Percentiles rank a stretch among this genome's conserved stretches.
phyloP scores from a whole-genome alignment of 495 filamentous ascomycete genomes.

The Xylaria cubensis region DNA sequence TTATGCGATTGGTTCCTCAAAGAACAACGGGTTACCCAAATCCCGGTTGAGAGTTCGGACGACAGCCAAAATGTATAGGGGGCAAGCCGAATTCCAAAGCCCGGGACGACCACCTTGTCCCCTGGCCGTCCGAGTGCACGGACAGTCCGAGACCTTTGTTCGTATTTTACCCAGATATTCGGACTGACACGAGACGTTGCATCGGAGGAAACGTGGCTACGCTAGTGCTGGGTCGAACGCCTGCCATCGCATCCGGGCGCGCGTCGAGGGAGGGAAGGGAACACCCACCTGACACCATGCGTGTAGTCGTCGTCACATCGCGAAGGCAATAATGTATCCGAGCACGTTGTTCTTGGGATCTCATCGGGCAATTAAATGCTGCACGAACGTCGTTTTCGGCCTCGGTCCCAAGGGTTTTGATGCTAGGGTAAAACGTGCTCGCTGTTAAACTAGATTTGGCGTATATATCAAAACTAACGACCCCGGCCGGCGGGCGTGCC shows the following conservation, averaged over 20 bases:
- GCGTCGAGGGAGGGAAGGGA: not conserved
- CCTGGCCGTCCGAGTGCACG: not conserved
- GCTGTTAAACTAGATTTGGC: not conserved
- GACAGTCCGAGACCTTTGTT: not conserved
- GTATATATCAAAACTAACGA: not conserved
- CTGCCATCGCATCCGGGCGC: constrained; percentile 8
- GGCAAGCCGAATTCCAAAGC: not conserved
- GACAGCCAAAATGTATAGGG: not conserved
- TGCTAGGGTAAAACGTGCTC: not conserved
- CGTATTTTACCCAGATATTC: not conserved
- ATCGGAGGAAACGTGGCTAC: constrained; percentile 16
- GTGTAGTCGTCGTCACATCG: not conserved
- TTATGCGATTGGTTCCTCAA: constrained; percentile 18
- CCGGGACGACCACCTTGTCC: not conserved
- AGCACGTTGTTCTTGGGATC: not conserved
- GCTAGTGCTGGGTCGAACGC: not conserved
- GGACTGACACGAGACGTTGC: constrained; percentile 1
- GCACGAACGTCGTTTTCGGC: not conserved
- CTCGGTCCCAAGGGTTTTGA: not conserved
- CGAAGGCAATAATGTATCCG: not conserved
- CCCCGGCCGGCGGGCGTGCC: not conserved
- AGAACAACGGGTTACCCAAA: not conserved
- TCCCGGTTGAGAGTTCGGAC: not conserved
- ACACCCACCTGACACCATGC: constrained; percentile 11
- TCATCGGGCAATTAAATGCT: not conserved